Evolutionary conservation across 306 rosid species (phyloP), one percentile per base, ranked within the genome.

Genomic region (Prosopis cineraria): DNA sequence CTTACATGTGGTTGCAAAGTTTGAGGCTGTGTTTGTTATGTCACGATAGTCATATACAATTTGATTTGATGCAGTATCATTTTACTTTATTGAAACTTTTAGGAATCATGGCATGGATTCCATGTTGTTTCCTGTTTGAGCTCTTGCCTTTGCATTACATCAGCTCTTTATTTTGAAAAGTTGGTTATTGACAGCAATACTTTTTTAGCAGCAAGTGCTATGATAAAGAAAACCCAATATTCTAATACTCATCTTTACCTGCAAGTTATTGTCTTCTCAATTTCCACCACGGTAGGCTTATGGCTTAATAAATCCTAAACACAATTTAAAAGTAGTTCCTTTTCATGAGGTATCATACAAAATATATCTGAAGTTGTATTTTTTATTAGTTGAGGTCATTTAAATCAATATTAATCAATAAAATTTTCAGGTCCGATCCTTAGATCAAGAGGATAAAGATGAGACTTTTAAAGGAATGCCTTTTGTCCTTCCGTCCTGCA

Each of bases 381-480:
- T 75, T 76, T 67, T 58, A 79, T 76, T 78, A 25, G 58, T 68
- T 50, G 50, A 74, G 73, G 65, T 72, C 72, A 85, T 81, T 80
- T 62, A 76, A 44, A 56, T 76, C 65, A 11, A 65, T 60, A 81
- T 41, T 64, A 39, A 5, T 80, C 44, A 64, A 64, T 81, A 43
- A 68, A 40, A 68, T 68, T 80, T 86, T 75, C 96, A 95, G 99
- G 96, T 91, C 80, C 97, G 89, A 63, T 75, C 84, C 78, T 65
- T 90, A 78, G 94, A 89, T 62, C 81, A 92, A 78, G 94, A 89
- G 79, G 83, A 90, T 67, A 86, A 88, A 75, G 91, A 79, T n/a
- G 89, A 88, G 13, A 78, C 84, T 73, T 95, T 82, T 82, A 80
- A 17, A 82, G 99, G 99, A 87, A 84, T 95, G 73, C 88, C 97